Evolutionary conservation across 768 basidiomycete species (phyloP).

Genomic region (Tephrocybe sp.): DNA sequence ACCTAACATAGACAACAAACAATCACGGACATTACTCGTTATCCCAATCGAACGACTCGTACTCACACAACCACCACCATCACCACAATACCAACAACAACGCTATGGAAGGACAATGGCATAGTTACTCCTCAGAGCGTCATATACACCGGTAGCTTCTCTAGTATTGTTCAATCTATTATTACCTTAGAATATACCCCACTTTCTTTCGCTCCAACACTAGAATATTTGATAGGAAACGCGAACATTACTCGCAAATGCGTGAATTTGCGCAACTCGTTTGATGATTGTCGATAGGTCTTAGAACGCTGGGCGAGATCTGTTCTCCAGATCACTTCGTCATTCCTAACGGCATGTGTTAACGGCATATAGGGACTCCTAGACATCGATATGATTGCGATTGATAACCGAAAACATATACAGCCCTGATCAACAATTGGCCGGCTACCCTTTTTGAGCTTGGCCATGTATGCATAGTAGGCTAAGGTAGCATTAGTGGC

Average conservation of each 20-base stretch:
- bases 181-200: constrained; percentile 20
- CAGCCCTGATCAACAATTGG: constrained; percentile 3
- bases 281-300: background rate
- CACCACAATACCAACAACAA: constrained; percentile 35
- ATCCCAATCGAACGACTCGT: constrained; percentile 32
- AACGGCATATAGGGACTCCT: background rate
- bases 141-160: constrained; percentile 55
- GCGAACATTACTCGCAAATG: no score
- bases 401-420: constrained; percentile 14
- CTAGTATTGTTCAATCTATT: background rate
- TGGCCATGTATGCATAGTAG: background rate
- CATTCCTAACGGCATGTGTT: constrained; percentile 21
- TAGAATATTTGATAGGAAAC: no score
- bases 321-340: constrained; percentile 22
- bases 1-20: no score
- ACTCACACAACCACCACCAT: constrained; percentile 42
- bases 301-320: constrained; percentile 15
- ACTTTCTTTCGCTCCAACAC: no score
- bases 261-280: background rate
- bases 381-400: background rate
- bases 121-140: constrained; percentile 65
- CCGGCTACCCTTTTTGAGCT: constrained; percentile 4
- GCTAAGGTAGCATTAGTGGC: background rate
- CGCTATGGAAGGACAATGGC: constrained; percentile 57
- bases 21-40: constrained; percentile 44